Evolutionary conservation across 78 protist genomes (phyloP).

Genomic region (Tieghemostelium lacteum): DNA sequence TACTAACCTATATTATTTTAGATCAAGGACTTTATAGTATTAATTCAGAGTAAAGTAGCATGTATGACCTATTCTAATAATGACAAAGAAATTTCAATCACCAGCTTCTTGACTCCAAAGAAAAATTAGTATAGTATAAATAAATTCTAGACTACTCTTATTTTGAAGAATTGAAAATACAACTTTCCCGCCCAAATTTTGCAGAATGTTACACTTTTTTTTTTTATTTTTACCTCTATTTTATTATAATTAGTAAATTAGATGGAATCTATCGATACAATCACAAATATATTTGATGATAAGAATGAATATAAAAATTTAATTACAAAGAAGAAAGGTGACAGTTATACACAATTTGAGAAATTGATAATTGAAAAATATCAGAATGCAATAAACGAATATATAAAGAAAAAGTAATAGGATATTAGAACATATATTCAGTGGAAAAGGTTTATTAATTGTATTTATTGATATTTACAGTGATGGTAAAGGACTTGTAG

Average conservation of each 20-base stretch:
- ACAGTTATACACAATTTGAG: not conserved
- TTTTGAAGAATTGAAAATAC: no score
- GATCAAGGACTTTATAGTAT: constrained; percentile 46
- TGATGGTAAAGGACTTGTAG: not conserved
- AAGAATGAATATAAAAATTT: not conserved
- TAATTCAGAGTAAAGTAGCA: constrained; percentile 54
- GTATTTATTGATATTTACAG: not conserved
- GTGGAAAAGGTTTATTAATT: not conserved
- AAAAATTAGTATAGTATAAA: no score
- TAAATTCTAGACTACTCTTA: no score
- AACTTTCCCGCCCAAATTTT: no score
- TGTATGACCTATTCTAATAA: no score
- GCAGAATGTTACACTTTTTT: no score
- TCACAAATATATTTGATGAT: not conserved
- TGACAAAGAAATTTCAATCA: no score
- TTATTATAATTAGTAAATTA: no score
- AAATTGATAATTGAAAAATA: not conserved
- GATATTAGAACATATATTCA: not conserved
- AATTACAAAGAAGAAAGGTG: not conserved
- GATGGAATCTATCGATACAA: not conserved
- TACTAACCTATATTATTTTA: not conserved
- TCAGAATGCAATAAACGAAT: not conserved
- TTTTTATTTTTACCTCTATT: no score
- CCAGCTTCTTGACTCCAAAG: no score
- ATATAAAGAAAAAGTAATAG: not conserved